These are phyloP conservation scores for Saturnispora bothae DNA, from an alignment of 805 yeast genomes.

Conservation along the genomic window DNA sequence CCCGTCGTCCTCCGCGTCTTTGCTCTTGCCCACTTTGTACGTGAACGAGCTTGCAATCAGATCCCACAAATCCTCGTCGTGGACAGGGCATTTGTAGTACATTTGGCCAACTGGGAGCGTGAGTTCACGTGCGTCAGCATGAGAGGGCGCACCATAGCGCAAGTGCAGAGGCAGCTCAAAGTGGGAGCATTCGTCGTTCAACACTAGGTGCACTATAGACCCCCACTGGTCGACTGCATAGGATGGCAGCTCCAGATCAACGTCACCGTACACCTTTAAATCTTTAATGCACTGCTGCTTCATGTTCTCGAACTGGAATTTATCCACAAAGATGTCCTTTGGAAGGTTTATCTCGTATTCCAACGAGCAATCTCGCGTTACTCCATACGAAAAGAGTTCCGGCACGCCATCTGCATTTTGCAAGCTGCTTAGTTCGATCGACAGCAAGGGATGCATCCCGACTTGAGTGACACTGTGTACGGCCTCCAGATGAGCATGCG, in stretches of 20 bases:
- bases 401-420: too few species aligned
- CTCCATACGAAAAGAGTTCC: too few species aligned
- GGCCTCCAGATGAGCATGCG: constrained; percentile 2
- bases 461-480: too few species aligned
- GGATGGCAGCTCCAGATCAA: constrained; percentile 25
- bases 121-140: constrained; percentile 5
- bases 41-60: constrained; percentile 16
- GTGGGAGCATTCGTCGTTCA: constrained; percentile 13
- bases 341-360: too few species aligned
- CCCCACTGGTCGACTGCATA: constrained; percentile 22
- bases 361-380: too few species aligned
- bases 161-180: constrained; percentile 26
- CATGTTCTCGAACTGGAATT: constrained; percentile 17
- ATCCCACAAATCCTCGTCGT: constrained; percentile 8
- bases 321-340: constrained; percentile 20
- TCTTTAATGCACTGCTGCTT: constrained; percentile 7
- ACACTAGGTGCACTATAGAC: constrained; percentile 12
- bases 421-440: too few species aligned
- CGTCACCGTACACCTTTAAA: constrained; percentile 12
- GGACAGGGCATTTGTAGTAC: constrained; percentile 21
- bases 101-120: constrained; percentile 16
- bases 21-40: constrained; percentile 15
- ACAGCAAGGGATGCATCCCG: too few species aligned
- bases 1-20: constrained; percentile 1
- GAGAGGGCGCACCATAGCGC: constrained; percentile 21